Evolutionary conservation across 2,329 filamentous ascomycete species (phyloP).

Genomic region (Arthrobotrys sphaeroides): DNA sequence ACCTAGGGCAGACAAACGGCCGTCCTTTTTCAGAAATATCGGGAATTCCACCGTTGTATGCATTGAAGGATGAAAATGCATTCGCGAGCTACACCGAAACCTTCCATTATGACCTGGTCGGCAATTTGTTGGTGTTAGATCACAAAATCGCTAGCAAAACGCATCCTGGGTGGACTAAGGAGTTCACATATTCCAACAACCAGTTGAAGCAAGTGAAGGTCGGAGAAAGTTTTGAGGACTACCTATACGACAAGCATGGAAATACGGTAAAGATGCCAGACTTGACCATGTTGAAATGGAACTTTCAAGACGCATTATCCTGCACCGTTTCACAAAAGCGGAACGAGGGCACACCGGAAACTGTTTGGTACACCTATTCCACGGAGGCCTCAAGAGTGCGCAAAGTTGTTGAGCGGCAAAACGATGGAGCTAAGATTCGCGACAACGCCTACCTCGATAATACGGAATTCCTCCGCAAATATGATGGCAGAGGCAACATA

Average conservation of each 20-base stretch:
- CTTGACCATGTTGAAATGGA: not conserved
- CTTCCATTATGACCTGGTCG: conserved; percentile 10
- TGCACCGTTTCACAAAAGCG: not conserved
- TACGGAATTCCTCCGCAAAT: not conserved
- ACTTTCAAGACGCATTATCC: conserved; percentile 14
- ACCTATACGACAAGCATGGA: conserved; percentile 14
- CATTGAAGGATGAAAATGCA: not conserved
- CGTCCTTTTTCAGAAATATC: not conserved
- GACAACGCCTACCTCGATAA: not conserved
- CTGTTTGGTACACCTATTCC: conserved; percentile 57
- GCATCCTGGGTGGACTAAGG: not conserved
- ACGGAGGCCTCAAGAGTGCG: conserved; percentile 53
- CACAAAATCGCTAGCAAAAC: not conserved
- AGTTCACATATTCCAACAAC: not conserved
- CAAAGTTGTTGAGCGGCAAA: conserved; percentile 55
- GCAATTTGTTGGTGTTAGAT: not conserved
- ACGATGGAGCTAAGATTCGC: not conserved
- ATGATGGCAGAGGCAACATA: not conserved
- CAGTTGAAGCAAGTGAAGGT: not conserved
- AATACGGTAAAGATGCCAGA: conserved; percentile 4
- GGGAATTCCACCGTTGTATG: too few relatives aligned
- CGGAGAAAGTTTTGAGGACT: not conserved
- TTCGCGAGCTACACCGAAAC: conserved; percentile 8
- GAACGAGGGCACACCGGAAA: conserved; percentile 29
- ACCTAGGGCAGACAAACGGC: not conserved